These are phyloP conservation scores for Aspergillus oerlinghausenensis DNA, from an alignment of 2,329 filamentous ascomycete species.

Conservation along the genomic window DNA sequence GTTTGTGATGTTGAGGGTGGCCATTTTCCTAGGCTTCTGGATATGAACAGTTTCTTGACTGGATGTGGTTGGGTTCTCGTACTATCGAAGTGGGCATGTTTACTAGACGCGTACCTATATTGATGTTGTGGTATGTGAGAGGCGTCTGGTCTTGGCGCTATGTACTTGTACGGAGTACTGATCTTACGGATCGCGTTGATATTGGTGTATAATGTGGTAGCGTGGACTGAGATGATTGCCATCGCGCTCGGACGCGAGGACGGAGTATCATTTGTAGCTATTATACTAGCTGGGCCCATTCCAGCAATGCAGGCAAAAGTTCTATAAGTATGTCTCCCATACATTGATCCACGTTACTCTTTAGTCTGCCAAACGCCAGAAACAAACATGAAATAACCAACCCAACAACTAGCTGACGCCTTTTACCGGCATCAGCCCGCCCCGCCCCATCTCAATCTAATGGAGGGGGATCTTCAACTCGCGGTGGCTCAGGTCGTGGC, in stretches of 20 bases:
- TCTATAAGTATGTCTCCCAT: background rate
- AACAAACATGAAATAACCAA: background rate
- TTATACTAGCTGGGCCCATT: background rate
- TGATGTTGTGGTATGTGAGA: too few relatives aligned
- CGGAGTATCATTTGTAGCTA: background rate
- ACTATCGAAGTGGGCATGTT: background rate
- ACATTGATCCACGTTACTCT: background rate
- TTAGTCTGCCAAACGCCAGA: background rate
- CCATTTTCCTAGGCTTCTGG: background rate
- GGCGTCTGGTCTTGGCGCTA: background rate
- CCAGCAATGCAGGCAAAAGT: background rate
- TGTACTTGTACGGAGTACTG: background rate
- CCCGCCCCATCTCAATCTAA: background rate
- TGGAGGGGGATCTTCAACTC: constrained; percentile 2
- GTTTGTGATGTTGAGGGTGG: too few relatives aligned
- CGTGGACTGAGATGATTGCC: too few relatives aligned
- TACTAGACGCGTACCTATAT: background rate
- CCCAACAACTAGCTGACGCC: background rate
- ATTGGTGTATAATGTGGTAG: too few relatives aligned
- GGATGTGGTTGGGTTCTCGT: background rate
- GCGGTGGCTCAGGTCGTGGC: constrained; percentile 16
- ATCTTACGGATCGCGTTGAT: too few relatives aligned
- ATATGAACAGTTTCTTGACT: background rate
- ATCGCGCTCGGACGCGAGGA: background rate
- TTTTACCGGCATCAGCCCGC: constrained; percentile 1